Percentiles rank a stretch among this genome's conserved stretches.
Evolutionary conservation across 805 yeast species (phyloP).

Genomic region (Yarrowia divulgata): DNA sequence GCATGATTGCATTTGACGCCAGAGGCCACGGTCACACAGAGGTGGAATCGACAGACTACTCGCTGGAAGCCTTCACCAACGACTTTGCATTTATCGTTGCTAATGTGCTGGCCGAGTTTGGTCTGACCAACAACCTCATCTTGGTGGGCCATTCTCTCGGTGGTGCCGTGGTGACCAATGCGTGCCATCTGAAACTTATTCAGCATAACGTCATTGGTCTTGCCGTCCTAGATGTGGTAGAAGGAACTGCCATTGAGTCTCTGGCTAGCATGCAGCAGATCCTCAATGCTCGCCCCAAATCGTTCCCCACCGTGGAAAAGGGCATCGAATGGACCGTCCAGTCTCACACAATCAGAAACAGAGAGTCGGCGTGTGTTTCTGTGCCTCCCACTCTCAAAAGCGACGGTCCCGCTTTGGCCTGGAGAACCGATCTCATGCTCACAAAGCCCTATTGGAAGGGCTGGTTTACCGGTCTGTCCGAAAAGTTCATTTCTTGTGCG

Average conservation of each 20-base stretch:
- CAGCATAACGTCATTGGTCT: conserved; percentile 59
- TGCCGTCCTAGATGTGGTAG: conserved; percentile 88
- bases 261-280: conserved; percentile 71
- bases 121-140: conserved; percentile 52
- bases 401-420: conserved; percentile 50
- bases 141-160: conserved; percentile 93
- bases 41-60: conserved; percentile 51
- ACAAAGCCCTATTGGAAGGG: conserved; percentile 75
- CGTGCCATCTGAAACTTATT: conserved; percentile 48
- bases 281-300: conserved; percentile 66
- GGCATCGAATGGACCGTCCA: conserved; percentile 87
- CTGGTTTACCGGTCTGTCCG: conserved; percentile 82
- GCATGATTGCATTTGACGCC: conserved; percentile 75
- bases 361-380: conserved; percentile 72
- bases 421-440: conserved; percentile 69
- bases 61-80: conserved; percentile 59
- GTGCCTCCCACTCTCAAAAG: conserved; percentile 69
- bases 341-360: conserved; percentile 61
- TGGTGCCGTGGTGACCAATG: conserved; percentile 78
- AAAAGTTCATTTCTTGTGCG: conserved; percentile 56
- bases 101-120: conserved; percentile 41
- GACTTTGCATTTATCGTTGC: conserved; percentile 66
- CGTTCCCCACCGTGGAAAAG: conserved; percentile 59
- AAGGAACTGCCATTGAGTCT: conserved; percentile 84
- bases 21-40: conserved; percentile 81